Percentiles rank a stretch among this genome's conserved stretches.
Conservation (phyloP, 208 protist species). For the Blechomonas ayalai region DNA sequence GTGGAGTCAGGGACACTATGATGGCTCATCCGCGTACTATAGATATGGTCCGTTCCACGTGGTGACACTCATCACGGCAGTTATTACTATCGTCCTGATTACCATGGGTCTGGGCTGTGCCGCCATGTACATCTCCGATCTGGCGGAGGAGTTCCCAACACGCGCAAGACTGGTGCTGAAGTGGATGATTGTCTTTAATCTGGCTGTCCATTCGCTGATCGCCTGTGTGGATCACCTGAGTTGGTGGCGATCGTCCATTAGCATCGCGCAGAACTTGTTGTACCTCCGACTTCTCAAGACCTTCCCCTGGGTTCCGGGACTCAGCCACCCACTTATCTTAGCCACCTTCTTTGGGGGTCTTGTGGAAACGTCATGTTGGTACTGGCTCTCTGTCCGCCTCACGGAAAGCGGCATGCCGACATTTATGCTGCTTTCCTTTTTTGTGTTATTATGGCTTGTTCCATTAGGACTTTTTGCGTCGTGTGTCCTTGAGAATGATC, state of each 20-base stretch:
- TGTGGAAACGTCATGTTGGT: slow-evolving; percentile 45
- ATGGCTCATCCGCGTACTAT: no score
- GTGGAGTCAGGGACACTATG: no score
- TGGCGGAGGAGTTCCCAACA: slow-evolving; percentile 49
- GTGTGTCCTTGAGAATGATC: slow-evolving; percentile 33
- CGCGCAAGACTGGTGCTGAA: slow-evolving; percentile 21
- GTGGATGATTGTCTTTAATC: slow-evolving; percentile 19
- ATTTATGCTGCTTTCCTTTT: slow-evolving; percentile 30
- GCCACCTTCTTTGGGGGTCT: slow-evolving; percentile 11
- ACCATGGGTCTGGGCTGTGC: slow-evolving; percentile 26
- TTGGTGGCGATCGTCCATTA: slow-evolving; percentile 38
- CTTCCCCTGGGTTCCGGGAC: slow-evolving; percentile 32
- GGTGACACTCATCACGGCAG: slow-evolving; percentile 36
- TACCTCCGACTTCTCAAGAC: slow-evolving; percentile 28
- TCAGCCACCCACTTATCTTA: slow-evolving; percentile 22
- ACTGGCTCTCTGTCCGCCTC: slow-evolving; percentile 19
- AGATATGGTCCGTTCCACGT: slow-evolving; percentile 36
- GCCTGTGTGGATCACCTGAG: slow-evolving; percentile 39
- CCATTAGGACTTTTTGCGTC: slow-evolving; percentile 39
- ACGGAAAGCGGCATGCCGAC: slow-evolving; percentile 15
- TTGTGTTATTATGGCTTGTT: slow-evolving; percentile 52
- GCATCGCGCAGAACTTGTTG: slow-evolving; percentile 33
- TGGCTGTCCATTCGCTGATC: slow-evolving; percentile 28
- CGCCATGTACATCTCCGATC: slow-evolving; percentile 28
- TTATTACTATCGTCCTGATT: slow-evolving; percentile 18